Evolutionary conservation across 2,329 filamentous ascomycete genomes (phyloP).

Genomic region (Botryotinia calthae): DNA sequence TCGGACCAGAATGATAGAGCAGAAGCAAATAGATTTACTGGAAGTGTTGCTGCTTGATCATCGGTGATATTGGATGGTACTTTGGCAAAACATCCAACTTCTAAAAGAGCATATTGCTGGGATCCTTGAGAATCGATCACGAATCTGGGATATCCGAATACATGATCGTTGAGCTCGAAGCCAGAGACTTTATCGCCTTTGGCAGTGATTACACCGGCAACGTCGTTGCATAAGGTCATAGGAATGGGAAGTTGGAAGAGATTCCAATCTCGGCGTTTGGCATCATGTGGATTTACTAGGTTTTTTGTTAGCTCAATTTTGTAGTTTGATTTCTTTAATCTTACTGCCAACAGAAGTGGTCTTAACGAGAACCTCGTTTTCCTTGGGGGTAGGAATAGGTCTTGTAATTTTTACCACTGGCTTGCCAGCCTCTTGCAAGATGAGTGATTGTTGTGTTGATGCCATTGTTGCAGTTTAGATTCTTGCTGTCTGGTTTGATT

Average conservation of each 20-base stretch:
- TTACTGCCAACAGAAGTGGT: conserved; percentile 38
- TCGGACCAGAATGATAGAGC: neutral
- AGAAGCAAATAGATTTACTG: conserved; percentile 40
- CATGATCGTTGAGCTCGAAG: neutral
- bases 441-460: conserved; percentile 34
- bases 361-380: conserved; percentile 41
- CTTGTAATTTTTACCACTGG: conserved; percentile 29
- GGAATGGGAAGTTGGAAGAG: conserved; percentile 39
- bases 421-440: conserved; percentile 33
- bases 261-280: conserved; percentile 26
- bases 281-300: conserved; percentile 20
- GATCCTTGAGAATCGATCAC: conserved; percentile 30
- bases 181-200: conserved; percentile 37
- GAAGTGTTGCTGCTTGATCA: conserved; percentile 42
- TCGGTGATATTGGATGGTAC: conserved; percentile 40
- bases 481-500: neutral
- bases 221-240: conserved; percentile 41
- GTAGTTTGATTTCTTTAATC: neutral
- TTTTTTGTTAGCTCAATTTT: neutral
- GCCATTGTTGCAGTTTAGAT: conserved; percentile 3
- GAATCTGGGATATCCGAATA: neutral
- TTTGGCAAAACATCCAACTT: conserved; percentile 35
- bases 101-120: conserved; percentile 42
- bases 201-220: conserved; percentile 39
- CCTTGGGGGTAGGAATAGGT: conserved; percentile 37